Percentiles rank a stretch among this genome's conserved stretches.
phyloP scores from a whole-genome alignment of 1,284 basidiomycete genomes.

The Cystobasidium slooffiae region DNA sequence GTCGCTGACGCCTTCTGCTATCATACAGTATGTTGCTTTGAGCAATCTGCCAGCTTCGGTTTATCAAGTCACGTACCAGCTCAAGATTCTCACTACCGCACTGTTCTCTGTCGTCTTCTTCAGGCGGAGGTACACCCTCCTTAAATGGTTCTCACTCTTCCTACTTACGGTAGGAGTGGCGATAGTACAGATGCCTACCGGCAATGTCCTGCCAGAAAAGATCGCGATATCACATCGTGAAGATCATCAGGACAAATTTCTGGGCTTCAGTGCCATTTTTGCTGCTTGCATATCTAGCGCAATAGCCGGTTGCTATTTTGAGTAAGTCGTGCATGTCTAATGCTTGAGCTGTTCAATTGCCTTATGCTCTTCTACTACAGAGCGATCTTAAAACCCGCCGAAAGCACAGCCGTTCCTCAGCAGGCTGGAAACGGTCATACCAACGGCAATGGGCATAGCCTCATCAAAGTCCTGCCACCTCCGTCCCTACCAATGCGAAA shows the following conservation, averaged over 20 bases:
- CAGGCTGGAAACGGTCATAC: neutral
- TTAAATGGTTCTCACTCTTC: slow-evolving; percentile 49
- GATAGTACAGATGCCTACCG: slow-evolving; percentile 47
- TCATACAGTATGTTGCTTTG: slow-evolving; percentile 51
- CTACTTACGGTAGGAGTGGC: slow-evolving; percentile 50
- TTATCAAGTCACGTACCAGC: slow-evolving; percentile 53
- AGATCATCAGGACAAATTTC: slow-evolving; percentile 18
- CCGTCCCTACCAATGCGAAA: slow-evolving; percentile 44
- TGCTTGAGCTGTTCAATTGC: slow-evolving; percentile 10
- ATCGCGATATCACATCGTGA: neutral
- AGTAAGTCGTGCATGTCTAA: slow-evolving; percentile 28
- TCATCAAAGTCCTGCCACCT: slow-evolving; percentile 15
- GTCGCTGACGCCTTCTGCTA: neutral
- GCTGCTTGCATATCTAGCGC: slow-evolving; percentile 50
- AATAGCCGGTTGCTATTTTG: slow-evolving; percentile 52
- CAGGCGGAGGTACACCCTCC: slow-evolving; percentile 41
- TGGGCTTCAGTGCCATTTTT: slow-evolving; percentile 50
- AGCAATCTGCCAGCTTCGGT: slow-evolving; percentile 49
- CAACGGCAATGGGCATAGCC: neutral
- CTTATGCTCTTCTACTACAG: neutral
- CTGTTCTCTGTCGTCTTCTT: slow-evolving; percentile 52
- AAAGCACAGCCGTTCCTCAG: neutral
- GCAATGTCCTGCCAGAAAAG: neutral
- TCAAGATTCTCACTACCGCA: slow-evolving; percentile 54
- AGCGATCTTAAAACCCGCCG: slow-evolving; percentile 24